Base-by-base conservation (phyloP, 2,329 filamentous ascomycete species). In the Colletotrichum cuscutae region DNA sequence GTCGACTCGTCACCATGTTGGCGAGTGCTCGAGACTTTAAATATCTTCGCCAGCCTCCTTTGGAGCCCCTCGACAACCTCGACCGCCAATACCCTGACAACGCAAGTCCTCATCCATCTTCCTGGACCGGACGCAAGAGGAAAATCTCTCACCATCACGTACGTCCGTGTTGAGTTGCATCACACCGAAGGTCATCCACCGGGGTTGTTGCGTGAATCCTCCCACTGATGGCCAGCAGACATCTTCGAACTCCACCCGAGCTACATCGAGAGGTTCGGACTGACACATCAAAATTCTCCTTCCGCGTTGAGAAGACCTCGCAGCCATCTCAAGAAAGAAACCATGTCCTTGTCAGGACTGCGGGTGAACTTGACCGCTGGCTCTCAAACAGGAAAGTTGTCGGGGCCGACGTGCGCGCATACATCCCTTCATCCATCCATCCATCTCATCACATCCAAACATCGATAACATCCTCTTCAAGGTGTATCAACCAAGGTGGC, bases 151-250 rank as follows among this genome's bases (percentile, higher is more conserved):
- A 58, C 22, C 35, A 57, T 32, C 60, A 57, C 54, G 32, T 64
- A 70, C 46, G 28, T 19, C 66, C 56, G 66, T 57, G 56, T 71
- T 61, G 60, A 73, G 71, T 73, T 65, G 60, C 71, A 73, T 73
- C 66, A 58, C 58, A 42, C 62, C 35, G 67, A 62, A 52, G 61
- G 68, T 35, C 56, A 30, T n/a, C 28, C 32, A 19, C 11, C 26
- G n/a, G 26, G 46, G 61, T 53, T 64, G 22, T 26, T 22, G 53
- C 35, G 54, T 32, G 59, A 60, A 49, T 61, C 56, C 49, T 65
- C 67, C 32, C 46, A 53, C 42, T 49, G 8, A 49, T 22, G 49
- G 26, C 12, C 19, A 54, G 19, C 49, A 15, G 1, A 63, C 11
- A 7, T 4, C 19, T n/a, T n/a, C 19, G 15, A 65, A 56, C 35